Percentiles rank a stretch among this genome's conserved stretches.
phyloP scores from a whole-genome alignment of 1,284 basidiomycete genomes.

The Schizopora paradoxa region DNA sequence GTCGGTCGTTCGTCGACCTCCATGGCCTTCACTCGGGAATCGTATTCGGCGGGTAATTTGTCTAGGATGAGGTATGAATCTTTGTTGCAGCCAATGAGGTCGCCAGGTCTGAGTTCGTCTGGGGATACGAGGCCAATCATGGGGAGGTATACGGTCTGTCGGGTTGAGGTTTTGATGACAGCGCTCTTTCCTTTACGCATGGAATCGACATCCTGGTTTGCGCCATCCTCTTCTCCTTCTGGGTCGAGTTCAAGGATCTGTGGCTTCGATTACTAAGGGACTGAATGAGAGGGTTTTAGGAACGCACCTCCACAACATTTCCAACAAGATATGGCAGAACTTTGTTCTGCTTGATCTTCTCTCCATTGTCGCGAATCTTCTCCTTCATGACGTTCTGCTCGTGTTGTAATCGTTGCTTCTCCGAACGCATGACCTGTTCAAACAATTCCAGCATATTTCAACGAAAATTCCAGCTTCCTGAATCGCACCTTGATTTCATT shows the following conservation, averaged over 20 bases:
- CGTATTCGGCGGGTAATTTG: slow-evolving; percentile 74
- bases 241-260: slow-evolving; percentile 95
- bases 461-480: background rate
- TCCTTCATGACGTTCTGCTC: slow-evolving; percentile 96
- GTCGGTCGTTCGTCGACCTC: slow-evolving; percentile 84
- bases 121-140: slow-evolving; percentile 95
- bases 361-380: slow-evolving; percentile 96
- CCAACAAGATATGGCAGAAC: slow-evolving; percentile 97
- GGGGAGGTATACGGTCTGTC: slow-evolving; percentile 97
- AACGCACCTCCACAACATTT: slow-evolving; percentile 90
- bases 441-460: background rate
- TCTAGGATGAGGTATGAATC: slow-evolving; percentile 98
- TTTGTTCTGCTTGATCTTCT: slow-evolving; percentile 99
- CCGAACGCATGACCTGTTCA: slow-evolving; percentile 88
- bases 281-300: background rate
- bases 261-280: too few relatives aligned
- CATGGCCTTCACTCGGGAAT: slow-evolving; percentile 85
- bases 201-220: slow-evolving; percentile 89
- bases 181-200: slow-evolving; percentile 97
- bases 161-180: slow-evolving; percentile 97
- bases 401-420: slow-evolving; percentile 87
- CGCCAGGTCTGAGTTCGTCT: slow-evolving; percentile 83
- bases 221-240: slow-evolving; percentile 89
- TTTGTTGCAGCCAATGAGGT: slow-evolving; percentile 98
- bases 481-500: slow-evolving; percentile 83